These are phyloP conservation scores for Mycena galericulata DNA, from an alignment of 768 basidiomycete species.

Conservation along the genomic window DNA sequence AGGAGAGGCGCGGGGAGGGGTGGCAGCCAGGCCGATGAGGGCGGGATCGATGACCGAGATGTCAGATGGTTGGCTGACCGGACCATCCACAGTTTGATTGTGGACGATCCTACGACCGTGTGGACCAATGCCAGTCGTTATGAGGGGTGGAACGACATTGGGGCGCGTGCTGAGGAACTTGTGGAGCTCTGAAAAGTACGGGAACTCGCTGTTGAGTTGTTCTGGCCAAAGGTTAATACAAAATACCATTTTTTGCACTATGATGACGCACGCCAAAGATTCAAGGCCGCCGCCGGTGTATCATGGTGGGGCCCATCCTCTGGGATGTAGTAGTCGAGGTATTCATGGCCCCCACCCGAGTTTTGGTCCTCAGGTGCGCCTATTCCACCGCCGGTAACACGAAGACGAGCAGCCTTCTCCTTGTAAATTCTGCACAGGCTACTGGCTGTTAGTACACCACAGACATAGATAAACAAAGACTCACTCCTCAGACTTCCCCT, in stretches of 20 bases:
- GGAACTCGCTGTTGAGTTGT: conserved; percentile 35
- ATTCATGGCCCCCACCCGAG: not conserved
- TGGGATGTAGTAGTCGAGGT: conserved; percentile 6
- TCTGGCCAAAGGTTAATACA: conserved; percentile 11
- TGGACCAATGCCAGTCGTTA: conserved; percentile 45
- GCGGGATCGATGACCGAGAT: not conserved
- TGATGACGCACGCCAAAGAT: conserved; percentile 40
- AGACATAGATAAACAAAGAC: not conserved
- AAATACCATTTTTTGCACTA: not conserved
- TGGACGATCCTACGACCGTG: conserved; percentile 33
- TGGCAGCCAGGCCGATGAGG: not conserved
- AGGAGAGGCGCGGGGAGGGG: too few relatives aligned
- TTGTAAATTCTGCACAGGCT: not conserved
- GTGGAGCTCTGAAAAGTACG: conserved; percentile 34
- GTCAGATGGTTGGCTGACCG: too few relatives aligned
- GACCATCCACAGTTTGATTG: conserved; percentile 39
- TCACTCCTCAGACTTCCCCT: not conserved
- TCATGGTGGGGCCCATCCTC: conserved; percentile 1
- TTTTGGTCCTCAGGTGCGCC: conserved; percentile 10
- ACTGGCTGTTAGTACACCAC: too few relatives aligned
- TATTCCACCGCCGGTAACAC: conserved; percentile 37
- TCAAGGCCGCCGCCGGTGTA: conserved; percentile 32
- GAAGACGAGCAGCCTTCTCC: conserved; percentile 31
- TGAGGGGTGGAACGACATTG: conserved; percentile 40
- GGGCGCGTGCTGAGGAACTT: conserved; percentile 34